Conservation (phyloP, 202 grass and related monocot genomes). For the Musa balbisiana region DNA sequence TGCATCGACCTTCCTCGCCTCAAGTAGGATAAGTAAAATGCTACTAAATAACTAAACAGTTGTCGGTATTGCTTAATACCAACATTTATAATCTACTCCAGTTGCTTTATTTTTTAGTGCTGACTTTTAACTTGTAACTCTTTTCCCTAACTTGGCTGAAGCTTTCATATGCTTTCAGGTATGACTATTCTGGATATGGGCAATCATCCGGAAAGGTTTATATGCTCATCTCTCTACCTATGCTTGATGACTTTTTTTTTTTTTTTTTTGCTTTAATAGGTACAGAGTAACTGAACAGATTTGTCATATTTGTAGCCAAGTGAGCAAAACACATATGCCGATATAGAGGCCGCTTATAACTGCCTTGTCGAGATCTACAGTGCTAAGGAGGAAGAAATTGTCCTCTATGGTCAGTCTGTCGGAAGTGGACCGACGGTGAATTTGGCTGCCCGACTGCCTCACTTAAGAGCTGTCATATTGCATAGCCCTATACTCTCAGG, state of each 20-base stretch:
- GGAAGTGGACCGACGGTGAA: constrained; percentile 6
- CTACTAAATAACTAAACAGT: too few species aligned
- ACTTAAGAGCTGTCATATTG: not conserved
- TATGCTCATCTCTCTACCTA: not conserved
- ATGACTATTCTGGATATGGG: constrained; percentile 21
- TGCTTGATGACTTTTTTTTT: not conserved
- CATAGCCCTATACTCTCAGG: constrained; percentile 10
- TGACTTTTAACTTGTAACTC: not conserved
- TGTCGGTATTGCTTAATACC: not conserved
- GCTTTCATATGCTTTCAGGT: not conserved
- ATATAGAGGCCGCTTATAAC: constrained; percentile 12
- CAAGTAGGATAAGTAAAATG: not conserved
- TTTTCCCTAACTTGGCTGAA: not conserved
- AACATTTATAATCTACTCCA: not conserved
- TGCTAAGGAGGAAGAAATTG: constrained; percentile 5
- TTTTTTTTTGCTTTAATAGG: not conserved
- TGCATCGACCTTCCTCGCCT: not conserved
- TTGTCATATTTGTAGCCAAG: constrained; percentile 1
- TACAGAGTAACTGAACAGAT: not conserved
- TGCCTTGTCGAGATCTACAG: not conserved
- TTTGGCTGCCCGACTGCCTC: constrained; percentile 6
- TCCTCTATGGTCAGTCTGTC: constrained; percentile 9
- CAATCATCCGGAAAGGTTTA: constrained; percentile 15
- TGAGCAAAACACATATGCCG: constrained; percentile 13
- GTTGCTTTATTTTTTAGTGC: not conserved